Base-by-base conservation (phyloP, 2,329 filamentous ascomycete genomes). In the Penicillium digitatum region DNA sequence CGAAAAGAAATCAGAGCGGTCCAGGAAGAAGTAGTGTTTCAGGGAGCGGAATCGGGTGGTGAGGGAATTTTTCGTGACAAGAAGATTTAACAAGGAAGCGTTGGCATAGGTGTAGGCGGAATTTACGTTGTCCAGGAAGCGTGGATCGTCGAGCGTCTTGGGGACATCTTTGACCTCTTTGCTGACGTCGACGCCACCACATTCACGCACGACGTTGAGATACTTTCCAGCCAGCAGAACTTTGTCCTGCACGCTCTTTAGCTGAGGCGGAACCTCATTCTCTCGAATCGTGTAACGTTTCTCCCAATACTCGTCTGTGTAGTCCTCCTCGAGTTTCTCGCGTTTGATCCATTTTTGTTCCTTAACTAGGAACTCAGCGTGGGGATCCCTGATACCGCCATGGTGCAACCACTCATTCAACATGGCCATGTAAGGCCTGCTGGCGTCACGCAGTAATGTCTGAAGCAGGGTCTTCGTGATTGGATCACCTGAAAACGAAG, bases 271-370 rank as follows among this genome's bases (percentile, higher is more conserved):
- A 1, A 97, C 87, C 57, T 96, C 89, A 46, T 90, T 86, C 58
- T 96, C 90, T 56, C 94, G 87, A 59, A 99, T 88, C 5, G 94
- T 97, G 70, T 99, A 99, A 60, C 94, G 83, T 68, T 95, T 90
- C 72, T 99, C 94, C 94, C 94, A 99, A 73, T 99, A 99, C 68
- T 99, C 94, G 71, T 99, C 94, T 0, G 93, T 99, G 68, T 97
- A 99, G 72, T 99, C 94, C 69, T 96, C 87, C 68, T 97, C 91
- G 3, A 99, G 78, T 56, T 89, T 83, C 71, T 97, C 94, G 38
- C 94, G 84, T 55, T 88, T 87, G 65, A 99, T 96, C 67, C 92
- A 96, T 73, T 93, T 95, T 66, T 96, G 90, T 72, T 97, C 94
- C 69, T 95, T 95, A 68, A 99, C 87, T 50, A 99, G 77, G 64